phyloP scores from a whole-genome alignment of 768 basidiomycete genomes.

The Phylloporus sp. region DNA sequence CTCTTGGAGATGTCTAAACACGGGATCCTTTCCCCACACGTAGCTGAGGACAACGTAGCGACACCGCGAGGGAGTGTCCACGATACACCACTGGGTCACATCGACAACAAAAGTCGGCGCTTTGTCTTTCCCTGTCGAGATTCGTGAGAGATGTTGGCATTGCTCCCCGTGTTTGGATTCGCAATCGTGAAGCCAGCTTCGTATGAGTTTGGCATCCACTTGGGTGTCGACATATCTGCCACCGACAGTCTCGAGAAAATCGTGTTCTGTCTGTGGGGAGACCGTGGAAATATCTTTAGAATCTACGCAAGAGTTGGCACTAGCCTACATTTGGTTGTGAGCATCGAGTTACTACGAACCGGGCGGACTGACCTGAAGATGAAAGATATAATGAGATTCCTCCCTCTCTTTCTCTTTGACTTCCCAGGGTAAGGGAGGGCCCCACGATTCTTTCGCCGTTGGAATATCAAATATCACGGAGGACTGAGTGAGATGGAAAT shows the following conservation, averaged over 20 bases:
- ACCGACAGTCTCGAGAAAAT: constrained; percentile 1
- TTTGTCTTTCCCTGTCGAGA: not conserved
- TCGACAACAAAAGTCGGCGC: constrained; percentile 15
- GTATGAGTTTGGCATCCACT: constrained; percentile 7
- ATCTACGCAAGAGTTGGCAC: not conserved
- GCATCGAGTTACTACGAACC: not conserved
- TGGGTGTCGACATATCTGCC: constrained; percentile 7
- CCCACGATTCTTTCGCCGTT: not conserved
- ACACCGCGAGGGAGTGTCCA: constrained; percentile 14
- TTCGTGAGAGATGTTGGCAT: constrained; percentile 4
- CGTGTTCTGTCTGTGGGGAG: not conserved
- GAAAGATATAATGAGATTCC: not conserved
- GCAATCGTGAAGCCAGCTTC: constrained; percentile 11
- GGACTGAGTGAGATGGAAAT: constrained; percentile 14
- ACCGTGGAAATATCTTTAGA: not conserved
- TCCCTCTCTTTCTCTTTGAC: not conserved
- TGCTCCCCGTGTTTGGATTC: constrained; percentile 9
- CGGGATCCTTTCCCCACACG: constrained; percentile 13
- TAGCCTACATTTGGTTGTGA: constrained; percentile 3
- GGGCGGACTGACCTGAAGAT: constrained; percentile 4
- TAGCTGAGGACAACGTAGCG: constrained; percentile 27
- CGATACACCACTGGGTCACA: constrained; percentile 14
- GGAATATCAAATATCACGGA: constrained; percentile 2
- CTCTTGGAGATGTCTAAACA: constrained; percentile 10
- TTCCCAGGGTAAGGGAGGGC: constrained; percentile 13